A percentile compares a stretch with the other conserved stretches of the same genome.
phyloP scores from a whole-genome alignment of 495 filamentous ascomycete genomes.

The Lasiosphaeris hirsuta region DNA sequence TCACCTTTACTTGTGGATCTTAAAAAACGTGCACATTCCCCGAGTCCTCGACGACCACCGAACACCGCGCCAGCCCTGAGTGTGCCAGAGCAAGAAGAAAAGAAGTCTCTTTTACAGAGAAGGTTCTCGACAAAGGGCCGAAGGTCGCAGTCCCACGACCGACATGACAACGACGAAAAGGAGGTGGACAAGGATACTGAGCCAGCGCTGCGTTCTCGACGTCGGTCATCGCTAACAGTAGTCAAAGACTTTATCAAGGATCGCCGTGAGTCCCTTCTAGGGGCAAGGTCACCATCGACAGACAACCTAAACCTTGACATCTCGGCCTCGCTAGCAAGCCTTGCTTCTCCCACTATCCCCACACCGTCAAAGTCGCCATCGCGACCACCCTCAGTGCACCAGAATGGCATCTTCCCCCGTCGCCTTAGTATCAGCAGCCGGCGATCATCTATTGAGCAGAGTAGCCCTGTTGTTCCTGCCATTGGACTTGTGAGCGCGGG shows the following conservation, averaged over 20 bases:
- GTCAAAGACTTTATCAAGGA: slow-evolving; percentile 55
- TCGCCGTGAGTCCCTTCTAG: slow-evolving; percentile 37
- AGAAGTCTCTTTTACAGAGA: slow-evolving; percentile 33
- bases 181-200: slow-evolving; percentile 25
- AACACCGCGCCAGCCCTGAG: slow-evolving; percentile 11
- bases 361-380: slow-evolving; percentile 39
- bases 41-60: slow-evolving; percentile 16
- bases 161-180: slow-evolving; percentile 14
- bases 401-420: slow-evolving; percentile 30
- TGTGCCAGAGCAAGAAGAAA: slow-evolving; percentile 23
- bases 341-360: slow-evolving; percentile 23
- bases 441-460: slow-evolving; percentile 40
- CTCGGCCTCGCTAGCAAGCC: slow-evolving; percentile 20
- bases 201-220: slow-evolving; percentile 22
- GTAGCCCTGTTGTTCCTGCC: slow-evolving; percentile 10
- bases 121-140: slow-evolving; percentile 29
- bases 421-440: slow-evolving; percentile 46
- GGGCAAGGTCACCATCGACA: slow-evolving; percentile 36
- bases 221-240: slow-evolving; percentile 49
- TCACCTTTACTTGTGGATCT: slow-evolving; percentile 71
- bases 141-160: slow-evolving; percentile 31
- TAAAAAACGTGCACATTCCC: slow-evolving; percentile 42
- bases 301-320: slow-evolving; percentile 33
- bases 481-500: slow-evolving; percentile 1
- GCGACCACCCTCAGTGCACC: slow-evolving; percentile 40